Evolutionary conservation across 768 basidiomycete genomes (phyloP).

Genomic region (Pisolithus marmoratus): DNA sequence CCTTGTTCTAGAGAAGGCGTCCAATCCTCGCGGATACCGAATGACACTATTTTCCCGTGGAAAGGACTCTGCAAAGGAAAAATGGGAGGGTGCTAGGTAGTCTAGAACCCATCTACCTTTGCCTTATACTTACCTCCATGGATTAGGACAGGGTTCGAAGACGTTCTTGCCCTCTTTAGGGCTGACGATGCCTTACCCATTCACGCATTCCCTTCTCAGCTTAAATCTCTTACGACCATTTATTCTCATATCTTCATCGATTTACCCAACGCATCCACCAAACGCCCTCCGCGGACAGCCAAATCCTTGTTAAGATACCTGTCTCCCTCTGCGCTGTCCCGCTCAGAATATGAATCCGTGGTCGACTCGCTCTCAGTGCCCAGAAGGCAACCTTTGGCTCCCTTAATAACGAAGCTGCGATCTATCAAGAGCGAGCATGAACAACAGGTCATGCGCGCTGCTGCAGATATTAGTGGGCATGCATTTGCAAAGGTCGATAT

Average conservation of each 20-base stretch:
- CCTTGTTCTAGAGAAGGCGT: constrained; percentile 53
- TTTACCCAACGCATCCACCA: constrained; percentile 34
- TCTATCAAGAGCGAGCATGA: constrained; percentile 78
- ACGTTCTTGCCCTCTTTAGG: constrained; percentile 61
- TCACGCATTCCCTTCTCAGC: constrained; percentile 46
- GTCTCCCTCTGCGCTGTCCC: constrained; percentile 17
- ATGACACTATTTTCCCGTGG: constrained; percentile 84
- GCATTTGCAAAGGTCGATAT: constrained; percentile 74
- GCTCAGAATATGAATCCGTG: constrained; percentile 48
- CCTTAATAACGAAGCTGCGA: constrained; percentile 66
- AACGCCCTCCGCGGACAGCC: constrained; percentile 35
- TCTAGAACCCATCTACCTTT: background rate
- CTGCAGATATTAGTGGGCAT: constrained; percentile 81
- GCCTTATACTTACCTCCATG: background rate
- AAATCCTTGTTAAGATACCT: constrained; percentile 56
- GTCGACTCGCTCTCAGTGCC: constrained; percentile 47
- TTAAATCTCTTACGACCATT: constrained; percentile 49
- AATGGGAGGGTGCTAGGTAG: constrained; percentile 87
- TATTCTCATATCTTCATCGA: constrained; percentile 52
- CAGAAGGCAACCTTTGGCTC: constrained; percentile 49
- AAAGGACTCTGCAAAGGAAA: constrained; percentile 68
- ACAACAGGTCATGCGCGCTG: constrained; percentile 69
- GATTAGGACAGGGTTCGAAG: constrained; percentile 58
- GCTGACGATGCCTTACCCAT: constrained; percentile 71
- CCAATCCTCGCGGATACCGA: constrained; percentile 68